phyloP scores from a whole-genome alignment of 2,329 filamentous ascomycete genomes.

The Neonectria hederae region DNA sequence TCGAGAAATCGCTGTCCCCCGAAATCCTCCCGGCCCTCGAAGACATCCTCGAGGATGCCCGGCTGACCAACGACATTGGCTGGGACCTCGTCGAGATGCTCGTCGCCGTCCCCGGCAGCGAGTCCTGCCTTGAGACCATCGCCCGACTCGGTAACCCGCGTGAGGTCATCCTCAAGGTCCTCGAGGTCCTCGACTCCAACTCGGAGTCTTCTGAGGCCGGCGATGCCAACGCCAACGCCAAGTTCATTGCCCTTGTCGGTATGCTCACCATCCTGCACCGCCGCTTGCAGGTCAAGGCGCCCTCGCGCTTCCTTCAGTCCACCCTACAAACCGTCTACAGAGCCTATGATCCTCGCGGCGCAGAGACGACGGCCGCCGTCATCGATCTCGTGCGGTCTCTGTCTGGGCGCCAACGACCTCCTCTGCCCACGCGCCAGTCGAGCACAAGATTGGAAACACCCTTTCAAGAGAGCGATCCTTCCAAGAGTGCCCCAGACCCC shows the following conservation, averaged over 20 bases:
- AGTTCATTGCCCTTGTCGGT: conserved; percentile 75
- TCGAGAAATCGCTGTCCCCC: conserved; percentile 76
- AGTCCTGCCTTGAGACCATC: conserved; percentile 76
- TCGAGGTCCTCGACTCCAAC: conserved; percentile 71
- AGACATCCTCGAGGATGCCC: conserved; percentile 72
- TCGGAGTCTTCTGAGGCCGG: conserved; percentile 53
- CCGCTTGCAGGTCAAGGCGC: conserved; percentile 79
- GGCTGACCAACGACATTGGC: conserved; percentile 79
- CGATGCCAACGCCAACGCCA: conserved; percentile 50
- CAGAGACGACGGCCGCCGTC: conserved; percentile 74
- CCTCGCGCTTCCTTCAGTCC: conserved; percentile 80
- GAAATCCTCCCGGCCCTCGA: conserved; percentile 74
- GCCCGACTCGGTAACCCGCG: conserved; percentile 81
- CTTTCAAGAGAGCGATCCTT: conserved; percentile 63
- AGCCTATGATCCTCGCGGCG: conserved; percentile 70
- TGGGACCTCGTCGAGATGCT: conserved; percentile 86
- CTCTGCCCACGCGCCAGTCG: conserved; percentile 67
- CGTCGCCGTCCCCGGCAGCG: conserved; percentile 72
- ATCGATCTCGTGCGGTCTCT: conserved; percentile 77
- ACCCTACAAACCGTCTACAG: conserved; percentile 77
- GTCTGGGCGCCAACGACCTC: conserved; percentile 72
- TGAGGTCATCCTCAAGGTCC: conserved; percentile 83
- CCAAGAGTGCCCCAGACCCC: conserved; percentile 68
- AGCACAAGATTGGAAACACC: conserved; percentile 65
- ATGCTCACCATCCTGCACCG: conserved; percentile 78